Conservation (phyloP, 2,329 filamentous ascomycete genomes). For the Thelonectria discophora region DNA sequence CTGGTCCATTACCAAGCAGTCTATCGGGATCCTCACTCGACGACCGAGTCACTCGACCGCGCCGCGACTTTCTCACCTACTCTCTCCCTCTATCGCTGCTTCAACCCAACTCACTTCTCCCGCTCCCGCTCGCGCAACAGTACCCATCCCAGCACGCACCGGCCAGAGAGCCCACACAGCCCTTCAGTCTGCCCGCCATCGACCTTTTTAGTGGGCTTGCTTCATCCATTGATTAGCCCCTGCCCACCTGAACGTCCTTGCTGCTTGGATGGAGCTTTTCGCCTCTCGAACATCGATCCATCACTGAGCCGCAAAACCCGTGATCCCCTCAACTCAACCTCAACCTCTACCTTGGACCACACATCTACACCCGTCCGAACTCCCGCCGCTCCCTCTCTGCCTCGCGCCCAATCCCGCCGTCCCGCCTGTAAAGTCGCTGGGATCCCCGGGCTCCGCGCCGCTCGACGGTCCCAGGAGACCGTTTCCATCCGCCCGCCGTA, state of each 20-base stretch:
- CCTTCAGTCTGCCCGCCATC: constrained; percentile 12
- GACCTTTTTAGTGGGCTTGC: constrained; percentile 22
- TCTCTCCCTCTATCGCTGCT: neutral
- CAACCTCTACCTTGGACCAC: constrained; percentile 35
- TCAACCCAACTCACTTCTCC: neutral
- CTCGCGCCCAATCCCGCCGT: constrained; percentile 4
- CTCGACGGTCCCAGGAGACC: constrained; percentile 39
- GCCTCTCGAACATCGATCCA: constrained; percentile 39
- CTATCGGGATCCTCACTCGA: neutral
- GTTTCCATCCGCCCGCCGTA: constrained; percentile 36
- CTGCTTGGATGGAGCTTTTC: constrained; percentile 40
- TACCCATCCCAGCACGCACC: constrained; percentile 19
- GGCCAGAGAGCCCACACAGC: constrained; percentile 7
- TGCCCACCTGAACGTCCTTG: constrained; percentile 20
- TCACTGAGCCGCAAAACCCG: constrained; percentile 41
- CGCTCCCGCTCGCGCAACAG: constrained; percentile 15
- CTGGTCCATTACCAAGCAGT: constrained; percentile 5
- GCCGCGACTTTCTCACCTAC: neutral
- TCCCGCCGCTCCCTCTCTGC: constrained; percentile 5
- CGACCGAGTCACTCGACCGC: constrained; percentile 11
- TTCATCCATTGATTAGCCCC: constrained; percentile 21
- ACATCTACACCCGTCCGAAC: constrained; percentile 23
- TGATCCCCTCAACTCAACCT: constrained; percentile 39
- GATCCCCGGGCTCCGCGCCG: constrained; percentile 41
- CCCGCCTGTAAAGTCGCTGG: constrained; percentile 32